These are phyloP conservation scores for Suillus hirtellus DNA, from an alignment of 768 basidiomycete genomes.

Conservation along the genomic window DNA sequence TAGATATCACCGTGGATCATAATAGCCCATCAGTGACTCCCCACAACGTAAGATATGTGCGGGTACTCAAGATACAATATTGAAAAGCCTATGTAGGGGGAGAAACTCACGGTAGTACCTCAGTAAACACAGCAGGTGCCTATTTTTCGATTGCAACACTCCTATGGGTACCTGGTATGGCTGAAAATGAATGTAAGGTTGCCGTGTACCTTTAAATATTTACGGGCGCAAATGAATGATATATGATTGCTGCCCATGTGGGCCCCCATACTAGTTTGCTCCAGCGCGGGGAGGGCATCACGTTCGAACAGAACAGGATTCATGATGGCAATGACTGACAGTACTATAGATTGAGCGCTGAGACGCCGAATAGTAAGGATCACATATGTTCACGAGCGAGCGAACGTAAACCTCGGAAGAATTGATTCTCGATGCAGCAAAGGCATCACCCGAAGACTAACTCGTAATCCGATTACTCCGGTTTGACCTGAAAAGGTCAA, in stretches of 20 bases:
- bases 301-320: not conserved
- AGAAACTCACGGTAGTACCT: not conserved
- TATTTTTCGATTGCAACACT: not conserved
- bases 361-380: constrained; percentile 1
- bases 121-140: not conserved
- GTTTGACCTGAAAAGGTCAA: not conserved
- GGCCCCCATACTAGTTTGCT: not conserved
- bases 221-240: constrained; percentile 4
- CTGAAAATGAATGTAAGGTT: not conserved
- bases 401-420: not conserved
- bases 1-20: constrained; percentile 1
- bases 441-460: not conserved
- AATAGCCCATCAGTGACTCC: not conserved
- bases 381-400: not conserved
- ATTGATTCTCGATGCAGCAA: not conserved
- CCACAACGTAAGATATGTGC: constrained; percentile 1
- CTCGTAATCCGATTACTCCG: not conserved
- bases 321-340: not conserved
- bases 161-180: not conserved
- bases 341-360: not conserved
- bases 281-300: constrained; percentile 1
- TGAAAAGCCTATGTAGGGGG: not conserved
- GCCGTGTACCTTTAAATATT: not conserved
- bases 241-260: constrained; percentile 2
- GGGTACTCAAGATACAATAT: not conserved